These are phyloP conservation scores for Penicillium silybi DNA, from an alignment of 495 filamentous ascomycete genomes.

Conservation along the genomic window DNA sequence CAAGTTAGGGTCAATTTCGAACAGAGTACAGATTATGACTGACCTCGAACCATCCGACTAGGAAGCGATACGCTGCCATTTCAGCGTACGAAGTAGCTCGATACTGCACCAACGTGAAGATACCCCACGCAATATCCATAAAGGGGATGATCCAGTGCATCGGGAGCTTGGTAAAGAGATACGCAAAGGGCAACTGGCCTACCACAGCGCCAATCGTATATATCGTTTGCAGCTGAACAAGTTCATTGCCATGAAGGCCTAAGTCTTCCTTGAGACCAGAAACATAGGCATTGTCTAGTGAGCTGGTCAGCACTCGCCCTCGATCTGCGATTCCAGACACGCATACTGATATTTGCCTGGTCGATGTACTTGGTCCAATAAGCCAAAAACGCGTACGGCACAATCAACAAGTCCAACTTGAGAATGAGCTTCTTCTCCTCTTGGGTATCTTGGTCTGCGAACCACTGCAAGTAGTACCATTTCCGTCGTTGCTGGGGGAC, in stretches of 20 bases:
- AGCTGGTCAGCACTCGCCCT: not conserved
- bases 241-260: conserved; percentile 42
- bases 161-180: conserved; percentile 46
- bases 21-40: conserved; percentile 1
- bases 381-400: conserved; percentile 37
- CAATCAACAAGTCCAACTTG: conserved; percentile 43
- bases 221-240: conserved; percentile 44
- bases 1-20: conserved; percentile 1
- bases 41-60: conserved; percentile 81
- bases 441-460: conserved; percentile 37
- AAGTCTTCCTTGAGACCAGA: conserved; percentile 25
- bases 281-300: conserved; percentile 27
- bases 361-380: conserved; percentile 51
- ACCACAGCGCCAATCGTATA: conserved; percentile 50
- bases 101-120: conserved; percentile 46
- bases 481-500: conserved; percentile 22
- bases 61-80: conserved; percentile 63
- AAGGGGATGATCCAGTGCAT: conserved; percentile 46
- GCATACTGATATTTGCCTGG: conserved; percentile 33
- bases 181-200: conserved; percentile 48
- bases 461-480: conserved; percentile 43
- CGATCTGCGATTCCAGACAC: not conserved
- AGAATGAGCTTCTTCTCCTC: conserved; percentile 40
- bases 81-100: conserved; percentile 32
- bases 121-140: conserved; percentile 41